phyloP scores from a whole-genome alignment of 2,329 filamentous ascomycete species.

The Rhynchosporium secalis region DNA sequence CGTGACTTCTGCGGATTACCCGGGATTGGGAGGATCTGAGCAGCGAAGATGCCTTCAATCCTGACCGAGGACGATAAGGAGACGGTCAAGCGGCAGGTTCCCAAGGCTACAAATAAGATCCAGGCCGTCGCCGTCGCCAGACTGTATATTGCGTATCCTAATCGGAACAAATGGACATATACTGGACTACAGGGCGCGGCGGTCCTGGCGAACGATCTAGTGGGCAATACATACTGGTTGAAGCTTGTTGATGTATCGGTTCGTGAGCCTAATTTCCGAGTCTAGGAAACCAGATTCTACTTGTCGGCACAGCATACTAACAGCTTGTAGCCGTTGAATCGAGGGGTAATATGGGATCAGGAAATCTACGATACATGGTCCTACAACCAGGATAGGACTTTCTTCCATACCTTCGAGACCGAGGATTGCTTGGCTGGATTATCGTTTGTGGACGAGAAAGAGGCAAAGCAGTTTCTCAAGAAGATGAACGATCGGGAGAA shows the following conservation, averaged over 20 bases:
- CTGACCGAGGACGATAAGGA: slow-evolving; percentile 93
- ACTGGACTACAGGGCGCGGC: slow-evolving; percentile 90
- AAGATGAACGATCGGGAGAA: slow-evolving; percentile 97
- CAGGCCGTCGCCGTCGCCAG: slow-evolving; percentile 90
- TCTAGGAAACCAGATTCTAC: not conserved
- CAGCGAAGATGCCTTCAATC: slow-evolving; percentile 46
- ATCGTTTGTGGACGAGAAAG: slow-evolving; percentile 95
- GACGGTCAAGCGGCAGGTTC: slow-evolving; percentile 90
- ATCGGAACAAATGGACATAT: slow-evolving; percentile 85
- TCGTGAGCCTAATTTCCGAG: slow-evolving; percentile 42
- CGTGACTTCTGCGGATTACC: slow-evolving; percentile 4
- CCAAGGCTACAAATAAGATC: slow-evolving; percentile 96
- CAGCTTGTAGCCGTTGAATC: slow-evolving; percentile 61
- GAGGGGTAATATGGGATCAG: slow-evolving; percentile 94
- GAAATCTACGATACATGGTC: slow-evolving; percentile 94
- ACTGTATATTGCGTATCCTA: slow-evolving; percentile 89
- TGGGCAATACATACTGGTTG: slow-evolving; percentile 95
- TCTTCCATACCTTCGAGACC: slow-evolving; percentile 96
- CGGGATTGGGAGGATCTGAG: slow-evolving; percentile 16
- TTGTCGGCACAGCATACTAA: slow-evolving; percentile 22
- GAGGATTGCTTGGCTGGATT: slow-evolving; percentile 88
- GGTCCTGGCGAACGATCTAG: slow-evolving; percentile 88
- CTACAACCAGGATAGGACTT: slow-evolving; percentile 96
- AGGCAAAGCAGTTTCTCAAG: slow-evolving; percentile 94
- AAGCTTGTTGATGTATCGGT: slow-evolving; percentile 97